Evolutionary conservation across 192 early-diverging fungal species (phyloP), one percentile per base, ranked within the genome.

Genomic region (Coemansia sp.): DNA sequence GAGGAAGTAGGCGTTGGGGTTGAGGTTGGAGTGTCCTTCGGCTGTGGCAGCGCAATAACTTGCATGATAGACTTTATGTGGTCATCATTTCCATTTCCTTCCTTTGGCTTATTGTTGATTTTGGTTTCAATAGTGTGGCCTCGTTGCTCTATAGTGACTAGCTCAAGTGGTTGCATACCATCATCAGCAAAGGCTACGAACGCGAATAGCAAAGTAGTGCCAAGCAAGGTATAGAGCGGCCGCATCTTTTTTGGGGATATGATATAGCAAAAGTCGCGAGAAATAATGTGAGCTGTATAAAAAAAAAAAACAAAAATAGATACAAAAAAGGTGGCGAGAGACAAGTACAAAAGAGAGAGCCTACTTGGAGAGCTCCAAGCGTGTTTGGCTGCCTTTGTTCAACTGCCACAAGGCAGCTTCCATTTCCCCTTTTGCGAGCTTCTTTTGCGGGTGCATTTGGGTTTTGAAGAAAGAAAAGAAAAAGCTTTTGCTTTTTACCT

Each of bases 61-160:
- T 23, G 31, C 65, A 74, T 74, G 8, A 72, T 66, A 9, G 42
- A 53, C 5, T 31, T 35, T 3, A 61, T n/a, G 25, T 74, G 36
- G 35, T 66, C 66, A 12, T 55, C n/a, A 33, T 26, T 33, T 2
- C 16, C 7, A 31, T n/a, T 14, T 7, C n/a, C 52, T 8, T n/a
- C 26, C 21, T 13, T 52, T 52, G 48, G 52, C 12, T 7, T 13
- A 28, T 26, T 53, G 50, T 14, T 13, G 23, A 14, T 6, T 53
- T 55, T 55, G 28, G 52, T 7, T 55, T 33, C 9, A 18, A 20
- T 55, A 31, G 28, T 3, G 14, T 26, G 16, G 52, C 26, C 52
- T 33, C 28, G 26, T 26, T 55, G 28, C 52, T 55, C 52, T 28
- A 55, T 16, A 33, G 52, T 55, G 52, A 55, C 13, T 16, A 55